These are phyloP conservation scores for Ephemerocybe angulata DNA, from an alignment of 768 basidiomycete genomes.

Conservation along the genomic window DNA sequence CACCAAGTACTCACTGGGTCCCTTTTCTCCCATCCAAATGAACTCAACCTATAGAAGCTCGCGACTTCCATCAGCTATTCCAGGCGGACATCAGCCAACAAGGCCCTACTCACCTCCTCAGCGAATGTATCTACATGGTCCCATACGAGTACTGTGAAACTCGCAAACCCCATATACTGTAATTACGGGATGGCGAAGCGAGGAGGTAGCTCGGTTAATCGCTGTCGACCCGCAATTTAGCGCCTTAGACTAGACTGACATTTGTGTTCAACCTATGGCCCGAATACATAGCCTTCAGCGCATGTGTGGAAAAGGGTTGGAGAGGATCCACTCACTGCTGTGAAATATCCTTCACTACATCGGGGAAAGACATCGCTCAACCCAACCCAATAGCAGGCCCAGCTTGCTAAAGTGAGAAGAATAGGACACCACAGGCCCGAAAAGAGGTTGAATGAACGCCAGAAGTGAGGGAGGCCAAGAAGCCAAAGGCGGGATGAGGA, in stretches of 20 bases:
- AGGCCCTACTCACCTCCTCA: slow-evolving; percentile 29
- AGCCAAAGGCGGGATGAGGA: too few relatives aligned
- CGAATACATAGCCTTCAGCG: neutral
- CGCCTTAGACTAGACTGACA: slow-evolving; percentile 7
- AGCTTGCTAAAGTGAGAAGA: too few relatives aligned
- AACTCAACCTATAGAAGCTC: slow-evolving; percentile 37
- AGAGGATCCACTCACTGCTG: slow-evolving; percentile 13
- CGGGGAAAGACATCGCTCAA: neutral
- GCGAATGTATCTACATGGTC: slow-evolving; percentile 53
- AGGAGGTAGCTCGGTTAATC: neutral
- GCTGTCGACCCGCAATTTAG: neutral
- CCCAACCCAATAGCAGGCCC: too few relatives aligned
- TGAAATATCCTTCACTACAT: slow-evolving; percentile 15
- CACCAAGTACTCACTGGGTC: slow-evolving; percentile 33
- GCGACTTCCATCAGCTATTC: neutral
- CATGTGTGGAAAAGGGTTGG: neutral
- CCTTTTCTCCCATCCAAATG: slow-evolving; percentile 50
- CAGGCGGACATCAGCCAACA: slow-evolving; percentile 14
- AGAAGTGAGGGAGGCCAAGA: too few relatives aligned
- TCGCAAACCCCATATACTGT: slow-evolving; percentile 50
- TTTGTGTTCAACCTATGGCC: slow-evolving; percentile 21
- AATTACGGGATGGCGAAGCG: neutral
- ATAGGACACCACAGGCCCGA: too few relatives aligned
- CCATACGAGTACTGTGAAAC: slow-evolving; percentile 51
- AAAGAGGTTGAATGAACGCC: too few relatives aligned